Evolutionary conservation across 345 rosid species (phyloP).

Genomic region (Gossypium bickii): DNA sequence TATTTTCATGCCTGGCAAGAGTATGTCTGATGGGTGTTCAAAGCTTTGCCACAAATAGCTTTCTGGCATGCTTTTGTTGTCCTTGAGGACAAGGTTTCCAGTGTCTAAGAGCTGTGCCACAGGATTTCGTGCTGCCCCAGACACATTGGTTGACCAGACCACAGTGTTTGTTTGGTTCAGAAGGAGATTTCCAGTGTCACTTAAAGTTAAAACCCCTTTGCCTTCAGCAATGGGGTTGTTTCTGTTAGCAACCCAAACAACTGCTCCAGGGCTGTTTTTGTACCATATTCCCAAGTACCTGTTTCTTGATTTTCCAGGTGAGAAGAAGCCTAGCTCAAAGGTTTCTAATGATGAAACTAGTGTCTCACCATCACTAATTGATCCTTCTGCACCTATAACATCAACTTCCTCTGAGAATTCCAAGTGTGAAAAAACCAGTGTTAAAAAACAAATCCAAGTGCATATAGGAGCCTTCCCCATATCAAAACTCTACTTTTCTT

Average conservation of each 20-base stretch:
- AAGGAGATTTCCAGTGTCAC: background rate
- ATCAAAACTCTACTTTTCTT: no score
- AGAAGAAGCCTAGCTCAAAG: slow-evolving; percentile 23
- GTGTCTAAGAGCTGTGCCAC: background rate
- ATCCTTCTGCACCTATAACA: no score
- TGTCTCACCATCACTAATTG: no score
- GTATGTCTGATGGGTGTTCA: slow-evolving; percentile 22
- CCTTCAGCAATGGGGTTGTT: background rate
- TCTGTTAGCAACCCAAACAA: background rate
- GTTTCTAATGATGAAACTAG: background rate
- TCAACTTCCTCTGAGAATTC: no score
- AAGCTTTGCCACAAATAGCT: slow-evolving; percentile 46
- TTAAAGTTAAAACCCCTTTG: background rate
- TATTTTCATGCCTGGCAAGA: background rate
- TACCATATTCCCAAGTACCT: background rate
- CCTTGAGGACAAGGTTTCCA: background rate
- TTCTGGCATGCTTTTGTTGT: background rate
- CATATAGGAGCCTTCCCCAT: no score
- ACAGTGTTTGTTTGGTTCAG: background rate
- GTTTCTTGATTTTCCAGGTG: background rate
- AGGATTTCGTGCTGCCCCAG: background rate
- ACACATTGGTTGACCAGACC: background rate
- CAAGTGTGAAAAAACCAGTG: no score
- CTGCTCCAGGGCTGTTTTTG: background rate
- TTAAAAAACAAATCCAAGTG: no score